A percentile compares a stretch with the other conserved stretches of the same genome.
phyloP scores from a whole-genome alignment of 2,329 filamentous ascomycete species.

The Colletotrichum chrysophilum region DNA sequence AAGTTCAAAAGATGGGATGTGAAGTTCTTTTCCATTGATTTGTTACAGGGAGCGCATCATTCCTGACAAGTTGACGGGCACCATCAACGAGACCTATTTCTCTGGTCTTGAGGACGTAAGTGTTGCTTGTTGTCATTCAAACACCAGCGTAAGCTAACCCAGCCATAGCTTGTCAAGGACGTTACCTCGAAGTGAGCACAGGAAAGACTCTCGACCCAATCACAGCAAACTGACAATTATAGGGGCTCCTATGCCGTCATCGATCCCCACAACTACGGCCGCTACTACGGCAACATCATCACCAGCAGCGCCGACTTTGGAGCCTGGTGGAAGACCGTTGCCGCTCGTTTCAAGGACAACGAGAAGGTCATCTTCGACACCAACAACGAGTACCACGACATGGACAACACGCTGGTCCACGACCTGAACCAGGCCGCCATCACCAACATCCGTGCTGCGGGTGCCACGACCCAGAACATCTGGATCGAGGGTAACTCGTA shows the following conservation, averaged over 20 bases:
- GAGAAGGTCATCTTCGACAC: conserved; percentile 61
- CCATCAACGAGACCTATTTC: conserved; percentile 43
- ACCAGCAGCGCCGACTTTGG: conserved; percentile 52
- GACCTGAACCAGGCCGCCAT: conserved; percentile 65
- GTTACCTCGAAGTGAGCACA: conserved; percentile 29
- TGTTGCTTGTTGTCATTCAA: neutral
- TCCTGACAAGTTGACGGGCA: conserved; percentile 46
- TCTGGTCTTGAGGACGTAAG: conserved; percentile 35
- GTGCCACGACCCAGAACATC: conserved; percentile 55
- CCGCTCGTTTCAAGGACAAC: conserved; percentile 52
- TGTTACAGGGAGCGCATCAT: conserved; percentile 55
- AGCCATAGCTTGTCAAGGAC: conserved; percentile 28
- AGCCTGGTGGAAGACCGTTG: conserved; percentile 58
- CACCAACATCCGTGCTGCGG: conserved; percentile 58
- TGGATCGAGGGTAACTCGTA: conserved; percentile 55
- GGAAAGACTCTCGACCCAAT: neutral
- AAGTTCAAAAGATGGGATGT: neutral
- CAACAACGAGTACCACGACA: conserved; percentile 66
- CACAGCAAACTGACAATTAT: neutral
- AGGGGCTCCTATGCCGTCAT: conserved; percentile 48
- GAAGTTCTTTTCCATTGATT: neutral
- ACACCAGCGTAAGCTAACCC: neutral
- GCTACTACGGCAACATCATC: conserved; percentile 54
- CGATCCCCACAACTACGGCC: conserved; percentile 62
- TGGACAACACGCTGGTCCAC: conserved; percentile 59